Conservation (phyloP, 2,329 filamentous ascomycete genomes). For the Pseudogymnoascus sp. region DNA sequence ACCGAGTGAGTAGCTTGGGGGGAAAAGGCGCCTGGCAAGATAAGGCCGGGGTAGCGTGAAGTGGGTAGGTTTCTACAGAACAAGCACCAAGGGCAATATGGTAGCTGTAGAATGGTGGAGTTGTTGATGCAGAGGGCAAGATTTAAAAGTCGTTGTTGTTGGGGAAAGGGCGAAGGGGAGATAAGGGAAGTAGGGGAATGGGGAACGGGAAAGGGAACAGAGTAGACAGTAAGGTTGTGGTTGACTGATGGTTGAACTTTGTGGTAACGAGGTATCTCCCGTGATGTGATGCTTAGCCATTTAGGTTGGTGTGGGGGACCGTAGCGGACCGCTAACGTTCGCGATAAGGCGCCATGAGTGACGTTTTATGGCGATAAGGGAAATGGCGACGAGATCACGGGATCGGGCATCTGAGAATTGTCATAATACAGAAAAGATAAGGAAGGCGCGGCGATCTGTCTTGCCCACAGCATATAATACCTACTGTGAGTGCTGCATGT, state of each 20-base stretch:
- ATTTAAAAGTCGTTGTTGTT: not conserved
- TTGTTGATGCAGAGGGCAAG: not conserved
- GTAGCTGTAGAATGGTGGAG: not conserved
- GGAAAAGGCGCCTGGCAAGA: conserved; percentile 3
- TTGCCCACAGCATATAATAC: not conserved
- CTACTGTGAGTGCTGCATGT: not conserved
- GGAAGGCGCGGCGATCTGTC: not conserved
- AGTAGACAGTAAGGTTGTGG: conserved; percentile 5
- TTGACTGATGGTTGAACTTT: not conserved
- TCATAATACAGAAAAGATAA: not conserved
- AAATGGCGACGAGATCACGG: not conserved
- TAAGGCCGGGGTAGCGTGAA: conserved; percentile 6
- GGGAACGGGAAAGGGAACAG: not conserved
- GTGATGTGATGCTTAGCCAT: conserved; percentile 5
- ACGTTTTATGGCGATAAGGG: conserved; percentile 7
- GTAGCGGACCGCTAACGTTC: conserved; percentile 3
- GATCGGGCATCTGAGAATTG: not conserved
- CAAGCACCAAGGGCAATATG: not conserved
- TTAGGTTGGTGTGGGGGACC: not conserved
- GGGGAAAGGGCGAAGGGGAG: not conserved
- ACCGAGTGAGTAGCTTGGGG: not conserved
- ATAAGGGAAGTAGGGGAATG: not conserved
- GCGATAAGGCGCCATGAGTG: conserved; percentile 8
- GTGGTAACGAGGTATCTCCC: conserved; percentile 8
- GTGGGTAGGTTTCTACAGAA: not conserved